Percentiles rank a stretch among this genome's conserved stretches.
Conservation (phyloP, 306 rosid genomes). For the Gynostemma pentaphyllum region DNA sequence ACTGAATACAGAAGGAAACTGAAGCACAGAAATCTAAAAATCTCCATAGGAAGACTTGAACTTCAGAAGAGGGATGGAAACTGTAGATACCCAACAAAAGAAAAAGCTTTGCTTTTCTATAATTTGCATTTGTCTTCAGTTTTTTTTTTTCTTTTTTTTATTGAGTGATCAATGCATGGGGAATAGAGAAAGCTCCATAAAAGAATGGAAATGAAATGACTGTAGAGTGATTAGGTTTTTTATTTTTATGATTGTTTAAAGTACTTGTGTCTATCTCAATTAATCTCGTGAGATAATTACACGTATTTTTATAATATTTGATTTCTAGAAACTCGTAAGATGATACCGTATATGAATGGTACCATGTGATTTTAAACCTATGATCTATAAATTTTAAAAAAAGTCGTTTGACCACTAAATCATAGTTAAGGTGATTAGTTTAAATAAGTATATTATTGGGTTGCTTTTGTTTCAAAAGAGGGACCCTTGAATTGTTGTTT, state of each 20-base stretch:
- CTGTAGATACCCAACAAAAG: constrained; percentile 29
- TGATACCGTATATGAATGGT: too few species aligned
- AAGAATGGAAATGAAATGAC: constrained; percentile 23
- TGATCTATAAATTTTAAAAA: too few species aligned
- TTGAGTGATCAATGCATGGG: constrained; percentile 68
- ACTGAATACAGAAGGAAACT: constrained; percentile 31
- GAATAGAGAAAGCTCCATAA: constrained; percentile 48
- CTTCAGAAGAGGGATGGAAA: constrained; percentile 26
- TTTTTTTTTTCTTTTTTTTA: too few species aligned
- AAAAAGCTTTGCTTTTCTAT: constrained; percentile 25
- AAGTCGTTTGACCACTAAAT: too few species aligned
- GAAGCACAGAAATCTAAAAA: constrained; percentile 27
- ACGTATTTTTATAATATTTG: too few species aligned
- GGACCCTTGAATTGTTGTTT: constrained; percentile 43
- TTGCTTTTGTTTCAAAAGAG: constrained; percentile 37
- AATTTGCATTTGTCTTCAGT: constrained; percentile 14
- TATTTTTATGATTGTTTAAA: too few species aligned
- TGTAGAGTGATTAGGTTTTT: constrained; percentile 13
- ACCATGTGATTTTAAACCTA: too few species aligned
- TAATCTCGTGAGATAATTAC: too few species aligned
- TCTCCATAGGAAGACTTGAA: constrained; percentile 69
- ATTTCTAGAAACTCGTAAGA: too few species aligned
- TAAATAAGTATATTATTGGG: constrained; percentile 36
- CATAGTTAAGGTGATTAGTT: too few species aligned
- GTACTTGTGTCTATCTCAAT: too few species aligned